Percentiles rank a stretch among this genome's conserved stretches.
phyloP scores from a whole-genome alignment of 2,329 filamentous ascomycete genomes.

The Talaromyces sp. region DNA sequence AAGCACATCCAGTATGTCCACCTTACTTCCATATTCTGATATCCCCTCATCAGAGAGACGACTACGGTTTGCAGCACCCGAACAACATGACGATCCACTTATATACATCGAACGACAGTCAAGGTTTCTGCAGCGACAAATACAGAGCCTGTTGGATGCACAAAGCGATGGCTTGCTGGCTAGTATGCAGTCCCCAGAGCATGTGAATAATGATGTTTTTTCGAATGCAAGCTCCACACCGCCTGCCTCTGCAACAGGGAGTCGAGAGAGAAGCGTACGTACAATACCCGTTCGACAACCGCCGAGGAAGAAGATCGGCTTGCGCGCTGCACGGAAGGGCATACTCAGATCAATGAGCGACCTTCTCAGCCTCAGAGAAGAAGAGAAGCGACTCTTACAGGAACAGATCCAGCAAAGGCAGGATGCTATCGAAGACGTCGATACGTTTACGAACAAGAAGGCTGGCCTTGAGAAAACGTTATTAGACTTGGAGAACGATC shows the following conservation, averaged over 20 bases:
- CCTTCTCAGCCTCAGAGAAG: slow-evolving; percentile 54
- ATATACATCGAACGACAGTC: slow-evolving; percentile 52
- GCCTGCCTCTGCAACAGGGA: slow-evolving; percentile 28
- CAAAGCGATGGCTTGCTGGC: slow-evolving; percentile 57
- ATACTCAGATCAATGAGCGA: slow-evolving; percentile 57
- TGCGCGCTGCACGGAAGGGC: slow-evolving; percentile 53
- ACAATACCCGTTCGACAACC: slow-evolving; percentile 40
- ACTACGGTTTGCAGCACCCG: slow-evolving; percentile 29
- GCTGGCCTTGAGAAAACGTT: slow-evolving; percentile 51
- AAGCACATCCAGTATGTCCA: slow-evolving; percentile 28
- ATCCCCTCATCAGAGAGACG: slow-evolving; percentile 21
- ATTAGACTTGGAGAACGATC: slow-evolving; percentile 45
- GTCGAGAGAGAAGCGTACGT: slow-evolving; percentile 31
- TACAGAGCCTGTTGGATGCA: slow-evolving; percentile 59
- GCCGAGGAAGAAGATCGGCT: slow-evolving; percentile 45
- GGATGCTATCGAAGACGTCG: slow-evolving; percentile 49
- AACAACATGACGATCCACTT: slow-evolving; percentile 41
- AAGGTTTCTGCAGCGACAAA: slow-evolving; percentile 53
- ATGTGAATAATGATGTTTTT: slow-evolving; percentile 29
- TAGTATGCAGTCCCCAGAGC: slow-evolving; percentile 37
- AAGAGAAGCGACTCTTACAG: slow-evolving; percentile 53
- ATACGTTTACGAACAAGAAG: slow-evolving; percentile 50
- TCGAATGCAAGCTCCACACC: slow-evolving; percentile 47
- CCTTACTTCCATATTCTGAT: slow-evolving; percentile 24
- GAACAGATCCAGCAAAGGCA: slow-evolving; percentile 45